These are phyloP conservation scores for Penicillium sp. DNA, from an alignment of 2,329 filamentous ascomycete species.

Conservation along the genomic window DNA sequence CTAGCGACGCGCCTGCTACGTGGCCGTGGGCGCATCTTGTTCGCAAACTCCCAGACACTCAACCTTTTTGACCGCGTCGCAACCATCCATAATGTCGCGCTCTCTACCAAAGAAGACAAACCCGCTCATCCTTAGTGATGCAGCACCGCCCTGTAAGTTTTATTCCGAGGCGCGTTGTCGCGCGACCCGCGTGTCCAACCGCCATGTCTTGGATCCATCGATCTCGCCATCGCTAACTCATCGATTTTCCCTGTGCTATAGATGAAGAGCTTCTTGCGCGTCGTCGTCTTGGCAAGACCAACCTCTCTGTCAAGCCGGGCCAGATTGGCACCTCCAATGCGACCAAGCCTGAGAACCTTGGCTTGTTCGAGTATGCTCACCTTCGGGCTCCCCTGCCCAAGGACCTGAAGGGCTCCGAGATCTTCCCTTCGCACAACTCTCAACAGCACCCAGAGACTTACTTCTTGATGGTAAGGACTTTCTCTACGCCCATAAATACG, in stretches of 20 bases:
- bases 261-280: constrained; percentile 75
- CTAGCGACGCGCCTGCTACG: constrained; percentile 45
- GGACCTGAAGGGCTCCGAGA: constrained; percentile 81
- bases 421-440: constrained; percentile 73
- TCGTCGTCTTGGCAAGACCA: constrained; percentile 88
- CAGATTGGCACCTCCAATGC: constrained; percentile 69
- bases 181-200: constrained; percentile 12
- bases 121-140: constrained; percentile 45
- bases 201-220: constrained; percentile 5
- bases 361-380: constrained; percentile 93
- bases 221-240: constrained; percentile 15
- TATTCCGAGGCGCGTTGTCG: constrained; percentile 13
- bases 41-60: constrained; percentile 10
- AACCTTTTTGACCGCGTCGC: constrained; percentile 6
- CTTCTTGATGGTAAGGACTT: constrained; percentile 74
- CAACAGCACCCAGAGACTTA: constrained; percentile 76
- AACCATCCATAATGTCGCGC: constrained; percentile 40
- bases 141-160: constrained; percentile 47
- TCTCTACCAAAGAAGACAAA: constrained; percentile 48
- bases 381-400: constrained; percentile 88
- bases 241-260: constrained; percentile 34
- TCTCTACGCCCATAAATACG: neutral
- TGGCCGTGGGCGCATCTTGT: constrained; percentile 40
- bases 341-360: constrained; percentile 70
- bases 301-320: constrained; percentile 78